Percentiles rank a stretch among this genome's conserved stretches.
phyloP scores from a whole-genome alignment of 202 grass and related monocot species.

The Zizania palustris region DNA sequence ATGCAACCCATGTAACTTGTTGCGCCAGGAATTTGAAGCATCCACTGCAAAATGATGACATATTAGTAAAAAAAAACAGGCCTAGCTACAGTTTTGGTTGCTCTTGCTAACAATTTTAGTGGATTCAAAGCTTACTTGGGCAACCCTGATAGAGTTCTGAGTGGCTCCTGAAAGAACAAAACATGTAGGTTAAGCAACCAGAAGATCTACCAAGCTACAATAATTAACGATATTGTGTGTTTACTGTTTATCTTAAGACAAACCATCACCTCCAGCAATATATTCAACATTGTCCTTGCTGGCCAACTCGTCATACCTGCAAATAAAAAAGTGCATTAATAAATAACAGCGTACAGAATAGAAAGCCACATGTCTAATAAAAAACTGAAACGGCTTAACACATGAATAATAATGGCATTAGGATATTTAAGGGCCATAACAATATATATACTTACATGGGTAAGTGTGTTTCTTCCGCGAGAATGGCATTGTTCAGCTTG shows the following conservation, averaged over 20 bases:
- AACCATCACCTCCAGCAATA: conserved; percentile 82
- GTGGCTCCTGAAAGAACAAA: conserved; percentile 74
- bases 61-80: conserved; percentile 32
- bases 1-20: conserved; percentile 98
- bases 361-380: neutral
- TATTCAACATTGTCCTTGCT: conserved; percentile 89
- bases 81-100: conserved; percentile 4
- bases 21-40: conserved; percentile 91
- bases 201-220: neutral
- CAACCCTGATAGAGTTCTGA: conserved; percentile 97
- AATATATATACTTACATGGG: conserved; percentile 66
- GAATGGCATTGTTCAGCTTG: conserved; percentile 80
- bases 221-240: neutral
- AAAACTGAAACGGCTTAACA: neutral
- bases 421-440: neutral
- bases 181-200: conserved; percentile 14
- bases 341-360: neutral
- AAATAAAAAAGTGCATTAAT: neutral
- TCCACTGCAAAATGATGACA: conserved; percentile 70
- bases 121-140: conserved; percentile 72
- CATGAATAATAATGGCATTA: neutral
- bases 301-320: conserved; percentile 94
- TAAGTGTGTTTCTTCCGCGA: conserved; percentile 82
- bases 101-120: neutral
- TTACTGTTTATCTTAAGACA: conserved; percentile 9